Conservation (phyloP, 768 basidiomycete species). For the Trametes gibbosa region DNA sequence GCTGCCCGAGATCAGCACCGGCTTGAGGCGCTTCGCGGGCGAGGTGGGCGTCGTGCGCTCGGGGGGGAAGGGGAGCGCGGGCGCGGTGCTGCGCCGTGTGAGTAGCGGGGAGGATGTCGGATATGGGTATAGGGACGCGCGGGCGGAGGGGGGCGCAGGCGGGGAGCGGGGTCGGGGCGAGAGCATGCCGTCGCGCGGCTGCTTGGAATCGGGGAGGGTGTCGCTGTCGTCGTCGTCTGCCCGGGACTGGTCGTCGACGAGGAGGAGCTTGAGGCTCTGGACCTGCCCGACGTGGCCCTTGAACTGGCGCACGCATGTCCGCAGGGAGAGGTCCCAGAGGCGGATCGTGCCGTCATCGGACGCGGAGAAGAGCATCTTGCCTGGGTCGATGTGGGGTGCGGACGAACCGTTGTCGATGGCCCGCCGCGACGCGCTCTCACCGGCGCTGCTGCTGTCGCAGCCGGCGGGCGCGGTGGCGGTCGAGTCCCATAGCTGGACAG, state of each 20-base stretch:
- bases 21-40: constrained; percentile 39
- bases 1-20: constrained; percentile 83
- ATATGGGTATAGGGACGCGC: neutral
- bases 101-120: constrained; percentile 4
- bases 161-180: neutral
- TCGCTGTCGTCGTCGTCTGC: constrained; percentile 27
- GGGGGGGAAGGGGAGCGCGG: too few species aligned
- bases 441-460: constrained; percentile 3
- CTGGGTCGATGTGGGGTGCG: constrained; percentile 59
- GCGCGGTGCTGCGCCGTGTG: constrained; percentile 6
- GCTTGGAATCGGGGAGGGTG: neutral
- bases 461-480: constrained; percentile 28
- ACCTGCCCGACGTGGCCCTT: constrained; percentile 93
- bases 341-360: constrained; percentile 93
- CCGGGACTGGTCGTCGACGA: constrained; percentile 58
- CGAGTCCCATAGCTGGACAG: constrained; percentile 90
- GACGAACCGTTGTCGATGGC: constrained; percentile 2
- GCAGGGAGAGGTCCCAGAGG: constrained; percentile 85
- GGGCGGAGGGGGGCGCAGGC: neutral
- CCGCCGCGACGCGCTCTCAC: neutral
- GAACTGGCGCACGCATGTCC: constrained; percentile 81
- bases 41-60: neutral
- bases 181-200: neutral
- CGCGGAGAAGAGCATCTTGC: constrained; percentile 96
- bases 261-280: constrained; percentile 81